These are phyloP conservation scores for Clavariopsis aquatica DNA, from an alignment of 495 filamentous ascomycete species.

Conservation along the genomic window DNA sequence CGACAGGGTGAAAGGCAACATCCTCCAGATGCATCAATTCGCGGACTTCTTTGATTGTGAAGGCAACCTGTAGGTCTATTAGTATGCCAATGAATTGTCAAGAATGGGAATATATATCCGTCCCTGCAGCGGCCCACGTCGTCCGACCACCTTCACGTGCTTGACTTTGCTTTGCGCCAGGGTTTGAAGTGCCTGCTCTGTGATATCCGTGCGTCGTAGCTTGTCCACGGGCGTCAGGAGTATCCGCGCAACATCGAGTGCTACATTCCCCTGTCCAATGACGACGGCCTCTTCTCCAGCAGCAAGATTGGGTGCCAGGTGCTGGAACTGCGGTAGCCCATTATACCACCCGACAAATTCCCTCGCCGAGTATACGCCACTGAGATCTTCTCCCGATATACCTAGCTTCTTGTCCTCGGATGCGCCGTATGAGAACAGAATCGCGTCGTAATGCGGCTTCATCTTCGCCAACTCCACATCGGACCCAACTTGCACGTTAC, in stretches of 20 bases:
- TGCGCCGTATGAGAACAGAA: slow-evolving; percentile 91
- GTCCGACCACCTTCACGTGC: slow-evolving; percentile 78
- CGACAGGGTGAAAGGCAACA: slow-evolving; percentile 71
- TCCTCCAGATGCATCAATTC: slow-evolving; percentile 78
- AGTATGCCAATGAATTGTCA: background rate
- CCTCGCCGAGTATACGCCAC: slow-evolving; percentile 82
- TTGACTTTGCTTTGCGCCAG: slow-evolving; percentile 73
- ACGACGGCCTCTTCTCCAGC: slow-evolving; percentile 81
- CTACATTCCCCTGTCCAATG: slow-evolving; percentile 94
- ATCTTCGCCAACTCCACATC: slow-evolving; percentile 68
- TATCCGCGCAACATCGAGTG: slow-evolving; percentile 88
- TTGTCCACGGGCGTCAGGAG: slow-evolving; percentile 70
- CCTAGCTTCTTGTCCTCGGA: slow-evolving; percentile 75
- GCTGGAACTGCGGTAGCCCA: slow-evolving; percentile 79
- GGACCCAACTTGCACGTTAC: slow-evolving; percentile 79
- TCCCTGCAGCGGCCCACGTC: slow-evolving; percentile 85
- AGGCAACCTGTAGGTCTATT: slow-evolving; percentile 64
- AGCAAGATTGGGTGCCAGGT: slow-evolving; percentile 73
- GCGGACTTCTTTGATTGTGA: slow-evolving; percentile 90
- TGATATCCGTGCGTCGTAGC: slow-evolving; percentile 82
- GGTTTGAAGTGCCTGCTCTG: slow-evolving; percentile 74
- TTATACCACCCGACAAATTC: slow-evolving; percentile 99
- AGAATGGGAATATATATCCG: slow-evolving; percentile 6
- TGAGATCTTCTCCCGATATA: slow-evolving; percentile 77
- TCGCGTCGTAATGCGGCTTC: slow-evolving; percentile 83